Conservation (phyloP, 2,329 filamentous ascomycete species). For the Fusarium ramigenum region DNA sequence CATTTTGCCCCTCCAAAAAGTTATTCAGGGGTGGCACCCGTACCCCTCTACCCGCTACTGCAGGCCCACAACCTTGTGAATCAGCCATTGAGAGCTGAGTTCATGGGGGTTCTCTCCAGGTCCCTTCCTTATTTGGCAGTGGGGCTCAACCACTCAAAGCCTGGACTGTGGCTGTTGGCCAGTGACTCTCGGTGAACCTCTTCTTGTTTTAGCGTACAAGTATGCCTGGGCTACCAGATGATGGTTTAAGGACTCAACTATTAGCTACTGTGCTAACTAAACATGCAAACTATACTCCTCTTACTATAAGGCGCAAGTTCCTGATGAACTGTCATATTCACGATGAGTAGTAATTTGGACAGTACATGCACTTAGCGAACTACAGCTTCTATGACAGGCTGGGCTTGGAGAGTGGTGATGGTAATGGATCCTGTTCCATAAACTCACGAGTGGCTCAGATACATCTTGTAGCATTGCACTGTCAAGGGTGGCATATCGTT, state of each 20-base stretch:
- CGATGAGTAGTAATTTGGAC: neutral
- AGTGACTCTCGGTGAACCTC: constrained; percentile 42
- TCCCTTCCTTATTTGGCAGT: constrained; percentile 29
- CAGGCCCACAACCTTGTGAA: constrained; percentile 33
- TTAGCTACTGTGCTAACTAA: neutral
- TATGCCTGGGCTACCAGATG: neutral
- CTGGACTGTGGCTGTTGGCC: constrained; percentile 25
- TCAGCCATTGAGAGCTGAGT: constrained; percentile 29
- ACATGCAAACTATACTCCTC: neutral
- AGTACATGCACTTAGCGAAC: neutral
- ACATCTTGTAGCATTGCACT: neutral
- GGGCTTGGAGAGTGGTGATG: neutral
- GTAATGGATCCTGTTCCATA: neutral
- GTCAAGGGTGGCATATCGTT: neutral
- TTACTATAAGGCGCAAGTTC: neutral
- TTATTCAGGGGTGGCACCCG: constrained; percentile 30
- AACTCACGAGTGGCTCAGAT: no score
- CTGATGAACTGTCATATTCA: neutral
- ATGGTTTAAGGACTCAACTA: neutral
- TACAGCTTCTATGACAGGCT: neutral
- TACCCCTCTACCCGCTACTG: constrained; percentile 31
- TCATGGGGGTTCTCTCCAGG: constrained; percentile 14
- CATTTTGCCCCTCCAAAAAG: constrained; percentile 42
- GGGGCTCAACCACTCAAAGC: constrained; percentile 31
- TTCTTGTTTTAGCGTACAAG: constrained; percentile 25